Conservation (phyloP, 768 basidiomycete species). For the Termitomyces sp. region DNA sequence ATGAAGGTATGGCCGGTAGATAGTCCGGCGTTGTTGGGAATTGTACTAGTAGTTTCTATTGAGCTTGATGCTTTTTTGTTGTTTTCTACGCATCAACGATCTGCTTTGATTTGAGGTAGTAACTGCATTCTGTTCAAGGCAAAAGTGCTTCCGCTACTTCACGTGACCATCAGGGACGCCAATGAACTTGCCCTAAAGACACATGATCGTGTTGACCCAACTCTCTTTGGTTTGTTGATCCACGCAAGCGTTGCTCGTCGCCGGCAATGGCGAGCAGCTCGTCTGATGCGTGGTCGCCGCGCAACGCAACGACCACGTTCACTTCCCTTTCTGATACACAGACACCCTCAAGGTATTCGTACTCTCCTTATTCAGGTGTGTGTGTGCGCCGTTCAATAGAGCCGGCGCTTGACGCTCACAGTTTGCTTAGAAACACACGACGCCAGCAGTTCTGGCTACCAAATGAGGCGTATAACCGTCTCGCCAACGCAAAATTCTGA, state of each 20-base stretch:
- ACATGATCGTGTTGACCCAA: constrained; percentile 13
- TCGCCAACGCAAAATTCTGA: constrained; percentile 42
- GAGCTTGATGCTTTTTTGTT: neutral
- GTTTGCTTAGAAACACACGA: constrained; percentile 34
- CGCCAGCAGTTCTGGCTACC: constrained; percentile 31
- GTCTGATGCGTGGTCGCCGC: constrained; percentile 54
- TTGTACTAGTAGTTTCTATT: too few species aligned
- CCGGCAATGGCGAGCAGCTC: constrained; percentile 31
- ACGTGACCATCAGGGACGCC: constrained; percentile 1
- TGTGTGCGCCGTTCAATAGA: constrained; percentile 26
- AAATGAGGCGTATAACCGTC: constrained; percentile 48
- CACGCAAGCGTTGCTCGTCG: constrained; percentile 13
- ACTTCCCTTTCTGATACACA: constrained; percentile 46
- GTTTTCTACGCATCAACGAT: too few species aligned
- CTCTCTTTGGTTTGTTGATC: constrained; percentile 9
- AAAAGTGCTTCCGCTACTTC: neutral
- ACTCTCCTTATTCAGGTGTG: constrained; percentile 51
- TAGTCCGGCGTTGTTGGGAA: neutral
- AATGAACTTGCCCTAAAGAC: constrained; percentile 9
- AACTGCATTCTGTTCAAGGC: too few species aligned
- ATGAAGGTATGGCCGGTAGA: constrained; percentile 13
- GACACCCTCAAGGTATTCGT: constrained; percentile 55
- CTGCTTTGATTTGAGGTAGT: too few species aligned
- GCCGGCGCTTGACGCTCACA: neutral
- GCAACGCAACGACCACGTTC: constrained; percentile 54